Evolutionary conservation across 495 filamentous ascomycete species (phyloP), one percentile per base, ranked within the genome.

Genomic region (Penicillium bialowiezense): DNA sequence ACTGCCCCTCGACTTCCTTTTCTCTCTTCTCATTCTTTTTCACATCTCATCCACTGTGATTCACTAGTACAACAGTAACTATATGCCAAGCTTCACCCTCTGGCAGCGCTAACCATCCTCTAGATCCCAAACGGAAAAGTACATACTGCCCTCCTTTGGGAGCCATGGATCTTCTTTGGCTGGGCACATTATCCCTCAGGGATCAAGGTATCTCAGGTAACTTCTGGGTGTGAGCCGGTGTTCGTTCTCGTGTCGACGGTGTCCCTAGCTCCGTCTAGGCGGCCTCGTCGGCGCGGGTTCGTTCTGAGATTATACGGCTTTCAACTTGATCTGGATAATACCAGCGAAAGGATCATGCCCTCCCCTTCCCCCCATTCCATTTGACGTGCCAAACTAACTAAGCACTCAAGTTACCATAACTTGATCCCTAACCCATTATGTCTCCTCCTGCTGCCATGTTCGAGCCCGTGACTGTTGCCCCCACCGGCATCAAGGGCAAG

Each of bases 261-360:
- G 32, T 43, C 48, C 34, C 49, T 36, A 20, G 23, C 23, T 26
- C 23, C 43, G 21, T 34, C 28, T 34, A 46, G 29, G 29, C 26
- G 20, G 7, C 17, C 4, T 13, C 14, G 56, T 52, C 45, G 62
- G 40, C 46, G 52, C 67, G 72, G 69, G 67, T 73, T 80, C 75
- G 77, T 79, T 82, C 89, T 93, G 90, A 95, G 87, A 95, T 85
- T 80, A 93, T 86, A 95, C 90, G 89, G 90, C 84, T 73, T 45
- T 74, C 67, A 91, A 95, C 89, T 92, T 93, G 89, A 95, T 92
- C 89, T 89, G 88, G 89, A 90, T 91, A 95, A 93, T 92, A 86
- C 89, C 88, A 90, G 90, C 90, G 89, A 88, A 90, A 93, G 88
- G 87, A 92, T 89, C 88, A 91, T 91, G 87, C 86, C 81, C 75